phyloP scores from a whole-genome alignment of 2,329 filamentous ascomycete genomes.

The Aphanoascus verrucosus region DNA sequence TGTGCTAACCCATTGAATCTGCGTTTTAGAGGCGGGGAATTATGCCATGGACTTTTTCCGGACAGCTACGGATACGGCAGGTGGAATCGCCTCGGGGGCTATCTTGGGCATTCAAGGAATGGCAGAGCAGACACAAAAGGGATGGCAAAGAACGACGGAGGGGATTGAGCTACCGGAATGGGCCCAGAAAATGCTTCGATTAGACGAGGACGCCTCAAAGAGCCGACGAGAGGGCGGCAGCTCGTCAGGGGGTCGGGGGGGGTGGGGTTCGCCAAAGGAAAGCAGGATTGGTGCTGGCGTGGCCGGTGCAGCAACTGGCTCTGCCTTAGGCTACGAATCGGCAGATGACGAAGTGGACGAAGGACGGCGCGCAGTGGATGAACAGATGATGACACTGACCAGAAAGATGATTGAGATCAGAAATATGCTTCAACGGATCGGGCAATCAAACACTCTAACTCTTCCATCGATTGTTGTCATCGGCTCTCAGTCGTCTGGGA shows the following conservation, averaged over 20 bases:
- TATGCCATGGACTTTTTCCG: slow-evolving; percentile 68
- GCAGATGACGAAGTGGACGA: slow-evolving; percentile 43
- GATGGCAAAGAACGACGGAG: slow-evolving; percentile 76
- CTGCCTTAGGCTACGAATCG: slow-evolving; percentile 68
- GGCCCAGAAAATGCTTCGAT: slow-evolving; percentile 61
- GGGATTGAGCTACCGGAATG: slow-evolving; percentile 63
- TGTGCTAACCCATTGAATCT: not conserved
- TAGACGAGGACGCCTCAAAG: slow-evolving; percentile 48
- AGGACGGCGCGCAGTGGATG: slow-evolving; percentile 66
- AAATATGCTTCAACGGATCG: slow-evolving; percentile 79
- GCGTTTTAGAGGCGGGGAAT: slow-evolving; percentile 54
- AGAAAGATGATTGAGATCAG: slow-evolving; percentile 99
- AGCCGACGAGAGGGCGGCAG: slow-evolving; percentile 35
- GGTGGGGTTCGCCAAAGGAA: slow-evolving; percentile 45
- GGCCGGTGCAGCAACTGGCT: slow-evolving; percentile 59
- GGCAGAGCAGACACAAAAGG: slow-evolving; percentile 65
- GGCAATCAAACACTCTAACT: slow-evolving; percentile 77
- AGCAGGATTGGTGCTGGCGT: slow-evolving; percentile 47
- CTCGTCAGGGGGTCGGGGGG: slow-evolving; percentile 36
- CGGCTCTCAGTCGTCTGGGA: slow-evolving; percentile 93
- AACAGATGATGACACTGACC: slow-evolving; percentile 98
- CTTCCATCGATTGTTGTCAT: slow-evolving; percentile 98
- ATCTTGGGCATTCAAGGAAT: slow-evolving; percentile 64
- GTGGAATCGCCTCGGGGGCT: slow-evolving; percentile 56
- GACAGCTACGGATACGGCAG: slow-evolving; percentile 60